phyloP scores from a whole-genome alignment of 306 rosid species.

The Begonia loranthoides region DNA sequence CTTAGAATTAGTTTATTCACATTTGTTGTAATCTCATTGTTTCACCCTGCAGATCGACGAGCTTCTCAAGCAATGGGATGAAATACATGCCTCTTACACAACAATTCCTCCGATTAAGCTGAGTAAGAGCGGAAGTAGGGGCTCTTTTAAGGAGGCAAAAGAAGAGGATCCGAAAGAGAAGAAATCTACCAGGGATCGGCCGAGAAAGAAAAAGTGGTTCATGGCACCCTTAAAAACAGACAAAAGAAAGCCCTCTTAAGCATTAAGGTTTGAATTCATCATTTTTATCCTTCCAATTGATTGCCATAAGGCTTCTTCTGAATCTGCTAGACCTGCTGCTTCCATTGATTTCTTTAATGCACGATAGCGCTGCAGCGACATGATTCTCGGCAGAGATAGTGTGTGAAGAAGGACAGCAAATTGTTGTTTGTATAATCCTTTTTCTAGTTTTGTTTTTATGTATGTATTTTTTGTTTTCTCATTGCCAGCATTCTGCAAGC shows the following conservation, averaged over 20 bases:
- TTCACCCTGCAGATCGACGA: conserved; percentile 58
- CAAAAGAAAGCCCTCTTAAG: conserved; percentile 80
- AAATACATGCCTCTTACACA: conserved; percentile 78
- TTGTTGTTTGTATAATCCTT: background rate
- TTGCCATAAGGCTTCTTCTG: too few relatives aligned
- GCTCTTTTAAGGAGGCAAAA: conserved; percentile 49
- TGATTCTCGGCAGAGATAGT: conserved; percentile 1
- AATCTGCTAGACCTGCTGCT: background rate
- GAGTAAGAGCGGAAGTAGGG: conserved; percentile 55
- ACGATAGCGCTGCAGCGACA: background rate
- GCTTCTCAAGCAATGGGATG: conserved; percentile 82
- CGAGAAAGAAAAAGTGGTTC: conserved; percentile 87
- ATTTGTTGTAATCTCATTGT: too few relatives aligned
- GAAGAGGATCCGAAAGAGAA: conserved; percentile 68
- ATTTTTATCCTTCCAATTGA: too few relatives aligned
- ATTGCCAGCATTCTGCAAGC: background rate
- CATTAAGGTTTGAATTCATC: background rate
- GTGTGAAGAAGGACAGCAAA: background rate
- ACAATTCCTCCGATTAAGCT: conserved; percentile 54
- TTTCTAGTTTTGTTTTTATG: background rate
- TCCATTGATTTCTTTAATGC: background rate
- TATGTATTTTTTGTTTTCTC: background rate
- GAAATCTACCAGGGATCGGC: conserved; percentile 52
- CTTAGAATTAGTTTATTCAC: too few relatives aligned
- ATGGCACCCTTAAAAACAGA: conserved; percentile 75